Base-by-base conservation (phyloP, 371 early-diverging fungal genomes). In the Batrachochytrium dendrobatidis region DNA sequence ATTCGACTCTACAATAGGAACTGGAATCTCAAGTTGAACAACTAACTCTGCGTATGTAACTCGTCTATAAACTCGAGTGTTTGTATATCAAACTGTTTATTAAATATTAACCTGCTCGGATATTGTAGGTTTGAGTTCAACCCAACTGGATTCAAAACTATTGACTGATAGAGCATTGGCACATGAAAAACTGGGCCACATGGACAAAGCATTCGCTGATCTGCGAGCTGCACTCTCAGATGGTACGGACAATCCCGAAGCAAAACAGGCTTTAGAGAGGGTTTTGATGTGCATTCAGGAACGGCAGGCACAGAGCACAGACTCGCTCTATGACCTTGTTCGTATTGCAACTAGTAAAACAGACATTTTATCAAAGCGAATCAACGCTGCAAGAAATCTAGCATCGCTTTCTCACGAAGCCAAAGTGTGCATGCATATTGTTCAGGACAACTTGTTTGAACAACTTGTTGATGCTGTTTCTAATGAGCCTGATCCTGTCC, bases 201-300 rank as follows among this genome's bases (percentile, higher is more conserved):
- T 64, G 7, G 70, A 71, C 25, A 52, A 58, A 18, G 76, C 81
- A 0, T 53, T 65, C 7, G 60, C 67, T 24, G 81, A 80, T 54
- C 51, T 75, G 18, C 64, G 67, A 39, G 57, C 64, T 10, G 79
- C 74, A 0, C 35, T 80, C 18, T 51, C 68, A 26, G 57, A 66
- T 17, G 71, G 79, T 58, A 55, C 66, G 25, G n/a, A 20, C 20
- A 66, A 79, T 44, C 43, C 62, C 22, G 63, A 68, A n/a, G 63
- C 63, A 22, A 49, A 60, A 31, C 20, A 71, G 28, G 46, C 59
- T 12, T 68, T 72, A 3, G 67, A 76, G 59, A 49, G 60, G 1
- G 34, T 73, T 1, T 58, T 73, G 7, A 32, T 54, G 46, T 44
- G 45, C 48, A 62, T 39, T 20, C 31, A 15, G 8, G 55, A 55